phyloP scores from a whole-genome alignment of 306 rosid genomes.

The Citrullus amarus region DNA sequence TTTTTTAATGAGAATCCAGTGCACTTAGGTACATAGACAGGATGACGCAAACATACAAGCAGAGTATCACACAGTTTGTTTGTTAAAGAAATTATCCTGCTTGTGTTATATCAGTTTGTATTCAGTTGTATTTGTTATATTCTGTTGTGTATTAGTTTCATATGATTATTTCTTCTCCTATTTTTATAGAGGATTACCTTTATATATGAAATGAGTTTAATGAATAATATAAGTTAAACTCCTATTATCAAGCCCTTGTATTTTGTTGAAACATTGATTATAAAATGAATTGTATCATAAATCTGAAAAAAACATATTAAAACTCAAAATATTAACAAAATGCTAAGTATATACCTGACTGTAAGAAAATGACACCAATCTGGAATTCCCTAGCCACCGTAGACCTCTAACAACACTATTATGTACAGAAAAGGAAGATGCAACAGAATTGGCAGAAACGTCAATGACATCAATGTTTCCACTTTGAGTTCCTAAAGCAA shows the following conservation, averaged over 20 bases:
- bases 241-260: too few species aligned
- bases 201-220: too few species aligned
- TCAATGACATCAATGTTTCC: slow-evolving; percentile 84
- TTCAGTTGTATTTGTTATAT: too few species aligned
- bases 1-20: neutral
- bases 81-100: too few species aligned
- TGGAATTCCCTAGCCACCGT: slow-evolving; percentile 98
- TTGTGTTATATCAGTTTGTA: too few species aligned
- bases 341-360: slow-evolving; percentile 43
- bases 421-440: slow-evolving; percentile 81
- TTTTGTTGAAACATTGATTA: neutral
- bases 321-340: neutral
- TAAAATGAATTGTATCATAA: neutral
- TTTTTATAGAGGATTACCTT: too few species aligned
- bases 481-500: slow-evolving; percentile 90
- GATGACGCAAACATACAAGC: neutral
- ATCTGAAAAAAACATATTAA: neutral
- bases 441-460: slow-evolving; percentile 84
- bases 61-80: too few species aligned
- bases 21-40: neutral
- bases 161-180: too few species aligned
- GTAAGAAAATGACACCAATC: slow-evolving; percentile 95
- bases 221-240: too few species aligned
- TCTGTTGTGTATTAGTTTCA: too few species aligned
- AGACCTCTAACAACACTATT: slow-evolving; percentile 72